Evolutionary conservation across 179 eudicot genomes (phyloP), one percentile per base, ranked within the genome.

Genomic region (Beta corolliflora): DNA sequence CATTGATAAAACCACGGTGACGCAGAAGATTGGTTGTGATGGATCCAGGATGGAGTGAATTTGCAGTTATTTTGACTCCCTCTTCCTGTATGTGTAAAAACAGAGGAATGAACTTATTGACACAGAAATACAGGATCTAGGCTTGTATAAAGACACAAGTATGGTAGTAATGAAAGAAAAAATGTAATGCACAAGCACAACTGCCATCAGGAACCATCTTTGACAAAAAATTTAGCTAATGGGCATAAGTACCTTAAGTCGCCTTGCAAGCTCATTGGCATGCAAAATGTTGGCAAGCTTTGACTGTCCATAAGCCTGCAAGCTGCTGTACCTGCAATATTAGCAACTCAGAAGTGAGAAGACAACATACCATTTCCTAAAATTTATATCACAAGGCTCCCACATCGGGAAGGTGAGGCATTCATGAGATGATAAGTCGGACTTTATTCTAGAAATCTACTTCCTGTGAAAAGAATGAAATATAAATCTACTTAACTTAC

Each of bases 271-370:
- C 87, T 95, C 97, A 36, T 92, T 91, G 4, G 95, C 91, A 76
- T 93, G 98, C 83, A 93, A 85, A 70, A 91, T 81, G 80, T 95
- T 93, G 31, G 94, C 93, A 56, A 95, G 97, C 85, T 93, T 93
- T 50, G 98, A 95, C 88, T 91, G 95, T 50, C 97, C 98, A 78
- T 95, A 95, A 65, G 98, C 90, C 80, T 67, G 79, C 67, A 82
- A 61, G 65, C 86, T 87, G 69, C 50, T 87, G 84, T 90, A 95
- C 48, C 97, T 95, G 97, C 82, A 76, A 61, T 71, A 75, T 81
- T 52, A 75, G 61, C 69, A 71, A 36, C 71, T 50, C 36, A 25
- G 19, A 72, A 45, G 55, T 76, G 44, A 76, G 44, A 64, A 23
- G 66, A 56, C 25, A 52, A 21, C 60, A 29, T 41, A 54, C 5